Conservation (phyloP, 2,329 filamentous ascomycete genomes). For the Spiromastix sp. region DNA sequence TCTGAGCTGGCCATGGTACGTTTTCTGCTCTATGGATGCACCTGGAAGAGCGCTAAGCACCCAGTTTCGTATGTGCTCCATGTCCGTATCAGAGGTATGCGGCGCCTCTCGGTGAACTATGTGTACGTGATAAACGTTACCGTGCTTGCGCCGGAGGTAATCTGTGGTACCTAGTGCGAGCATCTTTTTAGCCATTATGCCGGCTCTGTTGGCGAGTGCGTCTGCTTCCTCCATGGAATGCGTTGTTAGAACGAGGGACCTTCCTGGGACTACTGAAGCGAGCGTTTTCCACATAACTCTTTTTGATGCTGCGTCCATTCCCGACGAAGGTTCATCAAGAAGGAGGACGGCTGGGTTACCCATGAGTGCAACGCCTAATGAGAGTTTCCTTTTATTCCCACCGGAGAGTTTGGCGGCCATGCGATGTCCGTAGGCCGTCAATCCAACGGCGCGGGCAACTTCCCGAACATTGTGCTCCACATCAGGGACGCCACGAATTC, state of each 20-base stretch:
- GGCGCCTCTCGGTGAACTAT: constrained; percentile 67
- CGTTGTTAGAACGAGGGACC: constrained; percentile 80
- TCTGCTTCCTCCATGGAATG: constrained; percentile 96
- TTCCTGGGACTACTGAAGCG: constrained; percentile 59
- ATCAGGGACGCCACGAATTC: constrained; percentile 66
- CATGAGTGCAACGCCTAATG: constrained; percentile 80
- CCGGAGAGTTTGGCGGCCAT: constrained; percentile 75
- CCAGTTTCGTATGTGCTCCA: constrained; percentile 57
- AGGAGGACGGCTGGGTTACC: constrained; percentile 81
- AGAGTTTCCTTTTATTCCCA: constrained; percentile 89
- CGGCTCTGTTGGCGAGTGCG: constrained; percentile 70
- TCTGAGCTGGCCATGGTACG: constrained; percentile 77
- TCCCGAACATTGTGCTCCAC: constrained; percentile 67
- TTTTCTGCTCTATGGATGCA: constrained; percentile 60
- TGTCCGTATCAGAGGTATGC: constrained; percentile 59
- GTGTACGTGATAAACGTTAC: constrained; percentile 71
- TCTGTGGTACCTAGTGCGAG: constrained; percentile 71
- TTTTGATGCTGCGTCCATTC: constrained; percentile 84
- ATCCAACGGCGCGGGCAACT: constrained; percentile 70
- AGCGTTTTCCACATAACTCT: constrained; percentile 88
- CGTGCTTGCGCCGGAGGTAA: constrained; percentile 61
- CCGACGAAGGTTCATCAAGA: constrained; percentile 79
- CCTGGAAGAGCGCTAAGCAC: constrained; percentile 50
- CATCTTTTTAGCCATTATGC: constrained; percentile 80
- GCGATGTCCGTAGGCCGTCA: constrained; percentile 58